Percentiles rank a stretch among this genome's conserved stretches.
Evolutionary conservation across 768 basidiomycete species (phyloP).

Genomic region (Macrolepiota dolichaula): DNA sequence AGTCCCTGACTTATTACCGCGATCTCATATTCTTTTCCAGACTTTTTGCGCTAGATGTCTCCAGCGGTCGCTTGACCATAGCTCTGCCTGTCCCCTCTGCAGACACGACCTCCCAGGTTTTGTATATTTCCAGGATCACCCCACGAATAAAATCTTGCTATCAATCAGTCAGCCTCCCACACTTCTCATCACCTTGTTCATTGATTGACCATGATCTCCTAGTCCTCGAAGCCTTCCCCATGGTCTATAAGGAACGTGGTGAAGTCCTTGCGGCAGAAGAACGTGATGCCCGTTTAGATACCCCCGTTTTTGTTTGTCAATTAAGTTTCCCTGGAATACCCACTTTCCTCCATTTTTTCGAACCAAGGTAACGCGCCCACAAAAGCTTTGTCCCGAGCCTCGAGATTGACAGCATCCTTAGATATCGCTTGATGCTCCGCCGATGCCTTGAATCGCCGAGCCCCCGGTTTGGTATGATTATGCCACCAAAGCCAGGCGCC

Average conservation of each 20-base stretch:
- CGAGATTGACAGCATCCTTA: conserved; percentile 18
- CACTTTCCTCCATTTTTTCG: conserved; percentile 88
- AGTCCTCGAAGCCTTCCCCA: conserved; percentile 72
- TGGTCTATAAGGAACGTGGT: conserved; percentile 57
- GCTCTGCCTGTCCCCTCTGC: conserved; percentile 79
- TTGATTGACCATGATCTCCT: conserved; percentile 11
- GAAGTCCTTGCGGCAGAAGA: conserved; percentile 70
- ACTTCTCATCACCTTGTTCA: not conserved
- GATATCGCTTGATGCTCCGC: conserved; percentile 94
- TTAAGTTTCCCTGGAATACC: conserved; percentile 91
- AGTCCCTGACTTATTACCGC: conserved; percentile 9
- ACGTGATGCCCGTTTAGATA: conserved; percentile 74
- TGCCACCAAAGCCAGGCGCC: conserved; percentile 50
- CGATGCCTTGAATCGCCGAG: conserved; percentile 78
- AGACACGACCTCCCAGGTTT: conserved; percentile 73
- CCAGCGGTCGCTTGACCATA: conserved; percentile 88
- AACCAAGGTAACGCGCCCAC: conserved; percentile 58
- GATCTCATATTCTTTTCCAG: conserved; percentile 35
- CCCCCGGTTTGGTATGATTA: conserved; percentile 92
- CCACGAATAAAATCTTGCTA: conserved; percentile 68
- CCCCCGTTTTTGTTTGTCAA: conserved; percentile 88
- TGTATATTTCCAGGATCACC: conserved; percentile 77
- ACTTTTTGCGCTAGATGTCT: conserved; percentile 91
- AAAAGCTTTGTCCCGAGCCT: conserved; percentile 3
- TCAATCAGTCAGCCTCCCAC: conserved; percentile 54